Base-by-base conservation (phyloP, 208 protist genomes). In the Trypanosoma mega region DNA sequence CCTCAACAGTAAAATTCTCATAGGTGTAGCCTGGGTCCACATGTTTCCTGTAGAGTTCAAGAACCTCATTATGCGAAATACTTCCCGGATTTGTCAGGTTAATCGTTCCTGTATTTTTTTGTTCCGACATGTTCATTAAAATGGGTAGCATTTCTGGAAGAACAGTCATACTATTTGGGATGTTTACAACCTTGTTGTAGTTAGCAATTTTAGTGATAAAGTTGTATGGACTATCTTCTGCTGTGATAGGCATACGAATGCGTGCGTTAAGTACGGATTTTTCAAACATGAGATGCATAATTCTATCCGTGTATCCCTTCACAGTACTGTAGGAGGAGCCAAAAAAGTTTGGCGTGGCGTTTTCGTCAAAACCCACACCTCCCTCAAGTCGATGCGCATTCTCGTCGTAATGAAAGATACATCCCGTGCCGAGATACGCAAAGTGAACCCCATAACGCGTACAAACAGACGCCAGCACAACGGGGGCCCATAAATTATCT, bases 191-290 rank as follows among this genome's bases (percentile, higher is more conserved):
- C 34, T 68, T 69, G 30, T 75, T 45, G 56, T 86, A 86, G 52
- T 80, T 76, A 37, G 59, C 77, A 39, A 86, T 76, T 55, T 86
- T 86, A 4, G 80, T 84, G 61, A 86, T 82, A 52, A 86, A 86
- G 50, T 82, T 86, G 62, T 77, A 78, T 46, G 73, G 69, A 51
- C 50, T 74, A 60, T 86, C 51, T 36, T 82, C 76, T 23, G 67
- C 52, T 6, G 76, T 75, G 36, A 80, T 80, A 50, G 80, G 76
- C 73, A 86, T 86, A 14, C 76, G 74, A 53, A 86, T 86, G 49
- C 80, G 68, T 52, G 67, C 63, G 57, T 83, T 86, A 21, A 86
- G 68, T 29, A 74, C 64, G 26, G 39, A 67, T n/a, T 82, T 57
- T 30, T 57, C 44, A 46, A 80, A 83, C 7, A 81, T 30, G 16